These are phyloP conservation scores for Phaseolus lunatus DNA, from an alignment of 306 rosid species.

Conservation along the genomic window DNA sequence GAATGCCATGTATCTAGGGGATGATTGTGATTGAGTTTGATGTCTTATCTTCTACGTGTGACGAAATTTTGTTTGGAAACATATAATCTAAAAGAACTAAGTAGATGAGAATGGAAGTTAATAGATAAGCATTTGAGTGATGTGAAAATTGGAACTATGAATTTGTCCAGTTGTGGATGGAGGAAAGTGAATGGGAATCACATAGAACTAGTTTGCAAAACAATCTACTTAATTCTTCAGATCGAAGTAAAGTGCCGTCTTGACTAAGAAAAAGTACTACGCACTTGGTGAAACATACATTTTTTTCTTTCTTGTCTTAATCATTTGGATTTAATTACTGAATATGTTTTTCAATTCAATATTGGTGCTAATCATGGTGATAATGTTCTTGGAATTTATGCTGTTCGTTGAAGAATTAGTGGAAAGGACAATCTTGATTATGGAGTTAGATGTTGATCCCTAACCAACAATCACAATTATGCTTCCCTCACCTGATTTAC, in stretches of 20 bases:
- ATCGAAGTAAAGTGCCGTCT: constrained; percentile 48
- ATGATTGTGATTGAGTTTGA: constrained; percentile 32
- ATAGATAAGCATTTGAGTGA: neutral
- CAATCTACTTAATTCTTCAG: constrained; percentile 50
- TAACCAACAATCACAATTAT: constrained; percentile 10
- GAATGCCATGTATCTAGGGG: neutral
- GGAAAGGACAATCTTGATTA: constrained; percentile 1
- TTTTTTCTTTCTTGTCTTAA: neutral
- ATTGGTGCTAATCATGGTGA: constrained; percentile 31
- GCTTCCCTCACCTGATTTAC: constrained; percentile 8
- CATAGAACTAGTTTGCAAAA: constrained; percentile 40
- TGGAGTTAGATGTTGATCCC: neutral
- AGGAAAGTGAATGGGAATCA: constrained; percentile 5
- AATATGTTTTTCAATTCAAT: neutral
- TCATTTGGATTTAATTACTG: neutral
- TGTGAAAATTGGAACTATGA: constrained; percentile 8
- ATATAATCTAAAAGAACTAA: neutral
- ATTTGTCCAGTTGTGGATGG: constrained; percentile 6
- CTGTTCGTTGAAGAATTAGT: constrained; percentile 38
- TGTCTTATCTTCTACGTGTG: constrained; percentile 27
- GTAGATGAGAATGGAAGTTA: neutral
- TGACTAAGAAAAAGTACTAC: neutral
- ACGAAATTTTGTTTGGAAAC: constrained; percentile 11
- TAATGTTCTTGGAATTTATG: constrained; percentile 9
- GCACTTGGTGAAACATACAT: neutral